Evolutionary conservation across 2,329 filamentous ascomycete species (phyloP), one percentile per base, ranked within the genome.

Genomic region (Sphaerulina populicola): DNA sequence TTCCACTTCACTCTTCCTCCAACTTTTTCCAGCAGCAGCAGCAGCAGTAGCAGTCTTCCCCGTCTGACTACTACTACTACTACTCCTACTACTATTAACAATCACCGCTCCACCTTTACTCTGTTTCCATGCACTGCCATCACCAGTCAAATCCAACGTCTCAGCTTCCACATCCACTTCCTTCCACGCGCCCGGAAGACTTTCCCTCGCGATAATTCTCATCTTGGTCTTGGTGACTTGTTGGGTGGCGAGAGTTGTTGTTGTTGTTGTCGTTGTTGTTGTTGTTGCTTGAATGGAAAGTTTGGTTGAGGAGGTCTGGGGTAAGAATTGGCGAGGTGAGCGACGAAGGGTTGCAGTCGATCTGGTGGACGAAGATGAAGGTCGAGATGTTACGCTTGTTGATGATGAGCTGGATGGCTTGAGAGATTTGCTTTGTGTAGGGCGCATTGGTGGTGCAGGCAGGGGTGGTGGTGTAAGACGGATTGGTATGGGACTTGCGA

Each of bases 1-100:
- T 44, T 67, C 66, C 15, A 69, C 64, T 3, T 60, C 65, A 57
- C 66, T 68, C 46, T 61, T 59, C 47, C 66, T 56, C 57, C 62
- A 68, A 12, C 45, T 58, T 33, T 40, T 54, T 14, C 47, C 21
- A 10, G 42, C 50, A n/a, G 21, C n/a, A n/a, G n/a, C 21, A 10
- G 42, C 50, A n/a, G 21, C 21, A 10, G 42, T 49, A n/a, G 21
- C 18, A 12, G 31, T 45, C n/a, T 39, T 18, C 18, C 18, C 18
- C 18, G 4, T 18, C 18, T 18, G 18, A 18, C 18, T 18, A 18
- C 18, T 18, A 3, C 18, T 3, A 18, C 4, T 18, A 18, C 18
- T 18, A n/a, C n/a, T n/a, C n/a, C n/a, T n/a, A n/a, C n/a, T 42
- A n/a, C 9, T 41, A 6, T 36, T 30, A 6, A 42, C 36, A 5